These are phyloP conservation scores for Telfairia occidentalis DNA, from an alignment of 331 rosid genomes.

Conservation along the genomic window DNA sequence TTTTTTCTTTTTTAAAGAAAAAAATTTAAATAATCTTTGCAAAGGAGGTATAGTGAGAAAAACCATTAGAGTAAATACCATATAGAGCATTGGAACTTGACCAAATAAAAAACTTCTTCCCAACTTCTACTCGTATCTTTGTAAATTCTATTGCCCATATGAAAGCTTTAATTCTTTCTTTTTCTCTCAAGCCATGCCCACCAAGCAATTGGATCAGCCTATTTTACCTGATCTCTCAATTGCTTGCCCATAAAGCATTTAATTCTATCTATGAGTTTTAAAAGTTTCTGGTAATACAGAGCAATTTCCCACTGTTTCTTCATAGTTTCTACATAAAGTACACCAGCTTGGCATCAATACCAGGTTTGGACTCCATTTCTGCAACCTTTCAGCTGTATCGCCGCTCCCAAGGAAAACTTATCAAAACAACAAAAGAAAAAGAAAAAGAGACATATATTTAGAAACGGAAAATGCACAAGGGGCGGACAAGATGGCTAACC, in stretches of 20 bases:
- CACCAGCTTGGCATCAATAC: no score
- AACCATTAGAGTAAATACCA: background rate
- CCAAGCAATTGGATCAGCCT: background rate
- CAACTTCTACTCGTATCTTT: background rate
- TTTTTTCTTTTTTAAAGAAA: no score
- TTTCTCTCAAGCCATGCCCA: background rate
- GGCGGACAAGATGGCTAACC: background rate
- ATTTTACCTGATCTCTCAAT: background rate
- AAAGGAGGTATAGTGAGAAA: background rate
- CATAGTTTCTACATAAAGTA: background rate
- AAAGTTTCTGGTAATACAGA: background rate
- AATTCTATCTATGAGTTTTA: background rate
- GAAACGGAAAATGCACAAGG: background rate
- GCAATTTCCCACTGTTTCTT: background rate
- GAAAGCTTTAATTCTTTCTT: background rate
- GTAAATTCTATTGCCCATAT: background rate
- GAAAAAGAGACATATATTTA: background rate
- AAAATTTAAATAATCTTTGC: background rate
- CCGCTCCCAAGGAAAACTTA: background rate
- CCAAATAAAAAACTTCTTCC: no score
- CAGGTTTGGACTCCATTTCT: background rate
- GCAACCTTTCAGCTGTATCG: background rate
- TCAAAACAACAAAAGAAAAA: background rate
- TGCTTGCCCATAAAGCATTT: background rate
- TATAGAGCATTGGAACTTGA: background rate